Conservation (phyloP, 2,329 filamentous ascomycete species). For the Aspergillus phoenicis region DNA sequence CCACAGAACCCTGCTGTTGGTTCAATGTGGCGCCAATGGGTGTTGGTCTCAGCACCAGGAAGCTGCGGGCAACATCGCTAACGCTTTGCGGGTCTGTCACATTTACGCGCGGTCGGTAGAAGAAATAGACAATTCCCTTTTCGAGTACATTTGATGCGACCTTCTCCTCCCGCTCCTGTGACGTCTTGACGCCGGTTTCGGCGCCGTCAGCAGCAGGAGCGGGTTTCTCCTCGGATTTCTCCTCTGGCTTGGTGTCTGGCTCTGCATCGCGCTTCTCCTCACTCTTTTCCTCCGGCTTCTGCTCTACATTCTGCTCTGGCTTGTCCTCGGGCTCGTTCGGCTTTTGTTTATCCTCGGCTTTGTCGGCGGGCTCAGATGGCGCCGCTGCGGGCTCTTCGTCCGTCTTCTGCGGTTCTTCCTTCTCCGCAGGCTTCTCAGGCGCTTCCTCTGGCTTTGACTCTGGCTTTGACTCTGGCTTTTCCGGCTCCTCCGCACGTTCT, state of each 20-base stretch:
- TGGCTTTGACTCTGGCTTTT: conserved; percentile 1
- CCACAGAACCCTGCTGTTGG: conserved; percentile 53
- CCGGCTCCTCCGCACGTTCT: background rate
- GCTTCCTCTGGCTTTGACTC: conserved; percentile 3
- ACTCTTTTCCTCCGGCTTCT: conserved; percentile 13
- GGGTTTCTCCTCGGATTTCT: conserved; percentile 18
- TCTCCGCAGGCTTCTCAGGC: conserved; percentile 18
- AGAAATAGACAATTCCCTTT: conserved; percentile 90
- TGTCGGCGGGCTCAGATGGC: background rate
- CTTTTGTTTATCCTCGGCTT: background rate
- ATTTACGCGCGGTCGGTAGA: conserved; percentile 76
- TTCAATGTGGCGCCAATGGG: conserved; percentile 69
- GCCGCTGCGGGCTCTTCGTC: conserved; percentile 6
- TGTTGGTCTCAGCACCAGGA: conserved; percentile 76
- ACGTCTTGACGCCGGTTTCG: conserved; percentile 51
- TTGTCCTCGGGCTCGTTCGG: conserved; percentile 8
- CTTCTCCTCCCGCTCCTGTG: conserved; percentile 53
- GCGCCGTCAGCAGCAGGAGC: conserved; percentile 18
- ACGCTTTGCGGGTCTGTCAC: conserved; percentile 70
- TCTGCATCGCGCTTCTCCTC: conserved; percentile 19
- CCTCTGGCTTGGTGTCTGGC: conserved; percentile 12
- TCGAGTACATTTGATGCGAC: conserved; percentile 70
- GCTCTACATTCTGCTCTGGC: conserved; percentile 6
- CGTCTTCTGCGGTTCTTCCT: conserved; percentile 21
- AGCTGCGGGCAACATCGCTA: conserved; percentile 74